These are phyloP conservation scores for Pythium biforme DNA, from an alignment of 352 stramenopile species.

Conservation along the genomic window DNA sequence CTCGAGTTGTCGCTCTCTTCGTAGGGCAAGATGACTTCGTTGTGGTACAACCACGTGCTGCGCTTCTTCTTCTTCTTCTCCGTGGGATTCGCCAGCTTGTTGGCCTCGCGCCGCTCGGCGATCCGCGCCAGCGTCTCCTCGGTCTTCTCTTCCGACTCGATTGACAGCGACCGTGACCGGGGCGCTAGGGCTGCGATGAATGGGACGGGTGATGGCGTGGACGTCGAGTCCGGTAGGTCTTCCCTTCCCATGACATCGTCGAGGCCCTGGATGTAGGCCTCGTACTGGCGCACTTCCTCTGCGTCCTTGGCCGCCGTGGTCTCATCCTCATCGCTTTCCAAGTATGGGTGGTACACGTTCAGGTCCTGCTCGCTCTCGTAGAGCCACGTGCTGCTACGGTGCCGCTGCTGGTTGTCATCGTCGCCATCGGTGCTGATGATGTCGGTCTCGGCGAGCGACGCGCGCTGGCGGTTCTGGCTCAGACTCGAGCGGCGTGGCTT, in stretches of 20 bases:
- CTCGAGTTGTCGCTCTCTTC: conserved; percentile 11
- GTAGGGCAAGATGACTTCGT: conserved; percentile 29
- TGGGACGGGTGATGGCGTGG: conserved; percentile 6
- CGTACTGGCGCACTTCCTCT: conserved; percentile 21
- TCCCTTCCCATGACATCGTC: conserved; percentile 19
- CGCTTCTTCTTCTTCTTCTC: conserved; percentile 11
- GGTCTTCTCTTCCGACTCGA: conserved; percentile 12
- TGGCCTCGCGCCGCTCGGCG: conserved; percentile 13
- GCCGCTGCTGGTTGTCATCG: conserved; percentile 8
- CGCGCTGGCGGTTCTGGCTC: conserved; percentile 18
- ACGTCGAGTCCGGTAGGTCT: conserved; percentile 6
- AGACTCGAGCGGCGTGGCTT: conserved; percentile 13
- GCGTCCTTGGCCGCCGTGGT: conserved; percentile 1
- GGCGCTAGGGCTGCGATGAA: not conserved
- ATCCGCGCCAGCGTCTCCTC: conserved; percentile 17
- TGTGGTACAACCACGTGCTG: conserved; percentile 32
- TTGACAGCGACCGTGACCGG: not conserved
- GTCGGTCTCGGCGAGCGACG: conserved; percentile 39
- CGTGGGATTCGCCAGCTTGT: conserved; percentile 1
- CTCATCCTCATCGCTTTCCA: conserved; percentile 17
- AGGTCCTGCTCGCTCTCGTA: conserved; percentile 15
- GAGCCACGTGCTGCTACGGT: conserved; percentile 29
- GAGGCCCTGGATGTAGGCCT: conserved; percentile 40
- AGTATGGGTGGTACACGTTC: conserved; percentile 28
- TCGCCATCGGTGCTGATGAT: conserved; percentile 29